Base-by-base conservation (phyloP, 2,329 filamentous ascomycete genomes). In the Aspergillus amoenus region DNA sequence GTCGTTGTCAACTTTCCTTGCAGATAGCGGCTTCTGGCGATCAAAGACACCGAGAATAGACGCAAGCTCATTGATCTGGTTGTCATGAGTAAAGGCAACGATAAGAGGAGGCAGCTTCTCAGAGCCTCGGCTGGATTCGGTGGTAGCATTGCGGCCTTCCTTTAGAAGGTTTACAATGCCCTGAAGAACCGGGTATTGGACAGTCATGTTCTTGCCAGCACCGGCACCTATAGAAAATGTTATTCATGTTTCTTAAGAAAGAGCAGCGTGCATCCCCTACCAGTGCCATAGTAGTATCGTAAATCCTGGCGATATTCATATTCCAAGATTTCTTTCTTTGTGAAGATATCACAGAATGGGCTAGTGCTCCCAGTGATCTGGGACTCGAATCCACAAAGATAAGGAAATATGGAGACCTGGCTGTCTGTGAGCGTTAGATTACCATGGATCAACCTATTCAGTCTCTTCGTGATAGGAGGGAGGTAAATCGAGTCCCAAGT, bases 261-360 rank as follows among this genome's bases (percentile, higher is more conserved):
- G 15, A 11, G 18, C 21, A 11, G 7, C n/a, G 24, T 86, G 81
- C 56, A 80, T 82, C 37, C 78, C 9, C 9, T 45, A 0, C 87
- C 86, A 1, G 81, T 77, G 11, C 84, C 84, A 64, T 89, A 88
- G 73, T 84, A 88, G 70, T 90, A 90, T 30, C 85, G 81, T 40
- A 90, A 72, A 65, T 89, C 87, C 61, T 89, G 85, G 2, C 80
- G 78, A 68, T 89, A 90, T 64, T 89, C 85, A 62, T 89, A 89
- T 62, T 82, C 73, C 30, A 81, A 75, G 54, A 88, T 78, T 68
- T 90, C 87, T 3, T 83, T 76, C 34, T 86, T 76, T 3, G 81
- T 85, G 64, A 88, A 86, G 15, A 87, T 76, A 50, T 76, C 75
- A 67, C 87, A 89, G 76, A 84, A 89, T 0, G 85, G 83, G 4